Conservation (phyloP, 306 rosid species). For the Gynostemma pentaphyllum region DNA sequence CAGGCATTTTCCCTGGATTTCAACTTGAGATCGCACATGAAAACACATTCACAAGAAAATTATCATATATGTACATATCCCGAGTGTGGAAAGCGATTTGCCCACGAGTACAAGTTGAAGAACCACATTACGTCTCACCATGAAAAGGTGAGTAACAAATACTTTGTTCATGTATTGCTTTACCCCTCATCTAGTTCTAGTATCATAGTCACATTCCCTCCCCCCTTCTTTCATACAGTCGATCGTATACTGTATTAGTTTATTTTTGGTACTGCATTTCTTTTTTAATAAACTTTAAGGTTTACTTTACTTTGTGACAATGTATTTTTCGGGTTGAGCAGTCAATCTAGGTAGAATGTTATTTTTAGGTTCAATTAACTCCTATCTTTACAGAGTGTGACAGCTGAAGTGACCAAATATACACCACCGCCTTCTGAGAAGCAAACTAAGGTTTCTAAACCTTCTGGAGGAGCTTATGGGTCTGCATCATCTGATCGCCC, state of each 20-base stretch:
- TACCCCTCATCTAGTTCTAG: background rate
- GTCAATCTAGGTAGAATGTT: background rate
- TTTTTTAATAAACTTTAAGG: background rate
- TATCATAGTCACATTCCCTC: background rate
- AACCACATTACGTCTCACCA: constrained; percentile 84
- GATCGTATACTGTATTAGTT: background rate
- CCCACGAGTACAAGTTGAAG: constrained; percentile 96
- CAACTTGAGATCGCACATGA: constrained; percentile 92
- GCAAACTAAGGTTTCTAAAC: constrained; percentile 47
- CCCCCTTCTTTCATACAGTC: background rate
- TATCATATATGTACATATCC: constrained; percentile 86
- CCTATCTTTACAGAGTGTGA: constrained; percentile 33
- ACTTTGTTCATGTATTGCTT: background rate
- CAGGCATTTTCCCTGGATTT: constrained; percentile 95
- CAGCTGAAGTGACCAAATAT: constrained; percentile 53
- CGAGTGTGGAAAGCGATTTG: constrained; percentile 96
- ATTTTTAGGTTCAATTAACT: background rate
- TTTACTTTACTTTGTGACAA: background rate
- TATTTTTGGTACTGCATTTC: background rate
- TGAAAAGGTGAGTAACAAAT: constrained; percentile 67
- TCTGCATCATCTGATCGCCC: constrained; percentile 93
- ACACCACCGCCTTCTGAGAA: constrained; percentile 59
- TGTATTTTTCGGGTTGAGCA: background rate
- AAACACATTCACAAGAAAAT: constrained; percentile 95
- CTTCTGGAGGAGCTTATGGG: constrained; percentile 49